phyloP scores from a whole-genome alignment of 768 basidiomycete species.

The Rhizopogon vulgaris region DNA sequence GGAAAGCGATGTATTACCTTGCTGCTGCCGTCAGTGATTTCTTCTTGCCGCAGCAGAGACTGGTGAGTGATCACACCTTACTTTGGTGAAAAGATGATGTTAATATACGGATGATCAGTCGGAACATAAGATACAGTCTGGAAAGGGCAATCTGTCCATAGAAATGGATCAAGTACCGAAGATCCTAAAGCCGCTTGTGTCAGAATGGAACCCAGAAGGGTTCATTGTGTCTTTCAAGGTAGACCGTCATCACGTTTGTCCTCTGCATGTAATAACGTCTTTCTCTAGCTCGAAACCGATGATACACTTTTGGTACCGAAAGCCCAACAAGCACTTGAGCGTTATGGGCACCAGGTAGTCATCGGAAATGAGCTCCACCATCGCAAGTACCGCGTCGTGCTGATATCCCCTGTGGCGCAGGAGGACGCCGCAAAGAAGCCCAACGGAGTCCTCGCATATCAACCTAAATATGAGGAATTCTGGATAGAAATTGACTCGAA shows the following conservation, averaged over 20 bases:
- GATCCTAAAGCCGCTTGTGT: constrained; percentile 86
- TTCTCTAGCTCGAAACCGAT: constrained; percentile 86
- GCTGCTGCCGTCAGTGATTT: constrained; percentile 99
- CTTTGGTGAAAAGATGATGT: not conserved
- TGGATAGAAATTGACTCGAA: constrained; percentile 59
- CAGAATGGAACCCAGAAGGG: constrained; percentile 87
- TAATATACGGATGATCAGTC: constrained; percentile 45
- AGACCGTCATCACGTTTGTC: constrained; percentile 1
- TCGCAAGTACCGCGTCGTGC: constrained; percentile 88
- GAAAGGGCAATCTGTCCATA: constrained; percentile 86
- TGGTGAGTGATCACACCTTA: constrained; percentile 50
- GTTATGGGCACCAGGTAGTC: constrained; percentile 96
- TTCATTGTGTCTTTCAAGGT: constrained; percentile 99
- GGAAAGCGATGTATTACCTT: constrained; percentile 87
- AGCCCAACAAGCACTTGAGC: constrained; percentile 76
- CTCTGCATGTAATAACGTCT: not conserved
- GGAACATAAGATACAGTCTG: constrained; percentile 98
- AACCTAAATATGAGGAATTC: constrained; percentile 39
- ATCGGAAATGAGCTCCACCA: constrained; percentile 93
- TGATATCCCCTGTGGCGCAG: constrained; percentile 54
- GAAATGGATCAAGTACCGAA: constrained; percentile 99
- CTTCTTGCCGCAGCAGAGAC: constrained; percentile 84
- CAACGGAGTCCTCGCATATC: constrained; percentile 12
- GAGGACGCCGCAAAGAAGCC: constrained; percentile 5
- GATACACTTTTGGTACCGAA: constrained; percentile 79